A percentile compares a stretch with the other conserved stretches of the same genome.
Evolutionary conservation across 2,329 filamentous ascomycete genomes (phyloP).

Genomic region (Microcera coccophila): DNA sequence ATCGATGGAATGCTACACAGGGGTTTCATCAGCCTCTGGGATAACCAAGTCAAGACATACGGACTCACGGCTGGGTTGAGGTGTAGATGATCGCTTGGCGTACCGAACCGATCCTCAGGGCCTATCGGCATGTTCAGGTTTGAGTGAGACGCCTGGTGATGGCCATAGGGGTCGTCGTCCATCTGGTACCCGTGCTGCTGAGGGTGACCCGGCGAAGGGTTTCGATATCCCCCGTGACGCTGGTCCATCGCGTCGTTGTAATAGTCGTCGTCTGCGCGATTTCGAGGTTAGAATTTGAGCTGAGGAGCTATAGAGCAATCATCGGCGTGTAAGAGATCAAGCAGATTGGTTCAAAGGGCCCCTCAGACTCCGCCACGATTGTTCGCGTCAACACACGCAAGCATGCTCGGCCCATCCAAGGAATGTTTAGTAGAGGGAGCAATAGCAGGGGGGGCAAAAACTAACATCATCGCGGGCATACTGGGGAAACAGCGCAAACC

Average conservation of each 20-base stretch:
- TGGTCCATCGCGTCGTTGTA: slow-evolving; percentile 57
- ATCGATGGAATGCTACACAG: slow-evolving; percentile 48
- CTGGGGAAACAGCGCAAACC: slow-evolving; percentile 85
- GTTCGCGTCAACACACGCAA: slow-evolving; percentile 15
- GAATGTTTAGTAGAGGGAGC: slow-evolving; percentile 12
- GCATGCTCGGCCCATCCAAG: slow-evolving; percentile 10
- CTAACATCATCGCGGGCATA: slow-evolving; percentile 86
- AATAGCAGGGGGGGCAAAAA: slow-evolving; percentile 21
- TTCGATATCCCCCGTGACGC: slow-evolving; percentile 45
- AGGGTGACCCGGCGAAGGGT: slow-evolving; percentile 75
- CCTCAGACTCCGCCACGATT: slow-evolving; percentile 13
- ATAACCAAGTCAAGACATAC: not conserved
- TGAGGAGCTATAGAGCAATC: not conserved
- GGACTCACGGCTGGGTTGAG: slow-evolving; percentile 77
- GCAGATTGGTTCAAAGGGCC: not conserved
- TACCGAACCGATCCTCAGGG: slow-evolving; percentile 41
- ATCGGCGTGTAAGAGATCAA: too few species aligned
- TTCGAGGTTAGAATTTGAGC: slow-evolving; percentile 17
- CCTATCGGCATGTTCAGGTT: slow-evolving; percentile 29
- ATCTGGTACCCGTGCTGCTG: slow-evolving; percentile 74
- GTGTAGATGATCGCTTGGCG: slow-evolving; percentile 71
- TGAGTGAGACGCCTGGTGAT: slow-evolving; percentile 21
- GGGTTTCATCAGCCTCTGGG: not conserved
- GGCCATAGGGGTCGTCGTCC: slow-evolving; percentile 69
- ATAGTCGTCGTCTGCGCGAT: slow-evolving; percentile 52